Percentiles rank a stretch among this genome's conserved stretches.
These are phyloP conservation scores for Aschersonia sp. DNA, from an alignment of 2,329 filamentous ascomycete genomes.

Conservation along the genomic window DNA sequence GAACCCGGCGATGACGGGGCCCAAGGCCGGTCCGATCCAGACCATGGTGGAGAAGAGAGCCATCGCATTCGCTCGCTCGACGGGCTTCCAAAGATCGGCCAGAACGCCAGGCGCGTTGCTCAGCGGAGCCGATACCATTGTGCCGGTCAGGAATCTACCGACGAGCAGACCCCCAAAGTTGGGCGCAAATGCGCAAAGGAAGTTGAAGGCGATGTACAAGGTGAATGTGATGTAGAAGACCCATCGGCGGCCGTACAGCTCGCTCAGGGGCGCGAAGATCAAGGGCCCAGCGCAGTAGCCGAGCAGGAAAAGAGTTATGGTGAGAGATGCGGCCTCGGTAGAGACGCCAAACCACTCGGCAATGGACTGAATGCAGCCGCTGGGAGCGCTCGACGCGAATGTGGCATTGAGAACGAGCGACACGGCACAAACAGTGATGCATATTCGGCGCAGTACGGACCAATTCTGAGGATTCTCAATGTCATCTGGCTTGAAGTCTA, in stretches of 20 bases:
- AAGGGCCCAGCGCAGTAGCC: slow-evolving; percentile 44
- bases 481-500: slow-evolving; percentile 35
- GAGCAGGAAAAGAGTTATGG: slow-evolving; percentile 38
- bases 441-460: slow-evolving; percentile 22
- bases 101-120: slow-evolving; percentile 35
- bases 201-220: slow-evolving; percentile 33
- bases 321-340: slow-evolving; percentile 28
- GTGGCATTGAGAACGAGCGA: slow-evolving; percentile 39
- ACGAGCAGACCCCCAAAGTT: slow-evolving; percentile 37
- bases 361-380: slow-evolving; percentile 17
- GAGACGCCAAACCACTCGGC: slow-evolving; percentile 28
- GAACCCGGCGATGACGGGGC: slow-evolving; percentile 41
- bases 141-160: slow-evolving; percentile 39
- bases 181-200: slow-evolving; percentile 38
- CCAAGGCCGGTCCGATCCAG: slow-evolving; percentile 37
- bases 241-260: slow-evolving; percentile 40
- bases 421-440: slow-evolving; percentile 25
- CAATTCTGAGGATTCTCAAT: slow-evolving; percentile 36
- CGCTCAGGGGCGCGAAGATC: slow-evolving; percentile 40
- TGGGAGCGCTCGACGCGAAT: slow-evolving; percentile 25
- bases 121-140: slow-evolving; percentile 34
- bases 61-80: slow-evolving; percentile 38
- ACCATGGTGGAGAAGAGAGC: slow-evolving; percentile 37
- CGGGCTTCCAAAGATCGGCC: slow-evolving; percentile 36
- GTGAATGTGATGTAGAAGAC: slow-evolving; percentile 35